Percentiles rank a stretch among this genome's conserved stretches.
phyloP scores from a whole-genome alignment of 306 rosid genomes.

The Lathyrus oleraceus region DNA sequence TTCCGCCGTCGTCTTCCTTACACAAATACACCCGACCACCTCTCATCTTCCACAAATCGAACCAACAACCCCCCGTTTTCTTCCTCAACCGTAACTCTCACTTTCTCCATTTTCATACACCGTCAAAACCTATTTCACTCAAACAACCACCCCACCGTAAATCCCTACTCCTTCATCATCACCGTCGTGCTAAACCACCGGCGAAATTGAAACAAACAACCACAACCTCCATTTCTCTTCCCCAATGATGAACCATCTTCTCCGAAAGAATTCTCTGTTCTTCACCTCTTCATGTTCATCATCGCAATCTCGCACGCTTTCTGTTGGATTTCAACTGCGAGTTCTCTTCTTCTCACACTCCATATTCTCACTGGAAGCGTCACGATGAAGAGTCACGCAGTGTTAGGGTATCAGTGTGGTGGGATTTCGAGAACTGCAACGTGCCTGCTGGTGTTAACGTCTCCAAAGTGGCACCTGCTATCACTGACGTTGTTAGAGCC shows the following conservation, averaged over 20 bases:
- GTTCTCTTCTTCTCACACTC: conserved; percentile 24
- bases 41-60: no score
- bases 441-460: conserved; percentile 50
- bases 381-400: conserved; percentile 60
- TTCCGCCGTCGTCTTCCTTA: no score
- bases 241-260: conserved; percentile 32
- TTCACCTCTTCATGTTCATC: conserved; percentile 21
- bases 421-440: conserved; percentile 87
- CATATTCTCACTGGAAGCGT: conserved; percentile 30
- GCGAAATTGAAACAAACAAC: no score
- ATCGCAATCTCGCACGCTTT: conserved; percentile 2
- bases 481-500: conserved; percentile 65
- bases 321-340: conserved; percentile 35
- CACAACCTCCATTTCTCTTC: background rate
- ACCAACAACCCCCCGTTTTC: no score
- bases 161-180: no score
- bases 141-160: no score
- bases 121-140: no score
- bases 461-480: conserved; percentile 46
- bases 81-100: no score
- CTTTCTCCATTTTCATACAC: no score
- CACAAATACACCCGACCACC: no score
- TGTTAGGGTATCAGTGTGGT: conserved; percentile 88
- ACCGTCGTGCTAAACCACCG: no score
- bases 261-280: conserved; percentile 22